A percentile compares a stretch with the other conserved stretches of the same genome.
phyloP scores from a whole-genome alignment of 2,329 filamentous ascomycete species.

The Penicillium olsonii region DNA sequence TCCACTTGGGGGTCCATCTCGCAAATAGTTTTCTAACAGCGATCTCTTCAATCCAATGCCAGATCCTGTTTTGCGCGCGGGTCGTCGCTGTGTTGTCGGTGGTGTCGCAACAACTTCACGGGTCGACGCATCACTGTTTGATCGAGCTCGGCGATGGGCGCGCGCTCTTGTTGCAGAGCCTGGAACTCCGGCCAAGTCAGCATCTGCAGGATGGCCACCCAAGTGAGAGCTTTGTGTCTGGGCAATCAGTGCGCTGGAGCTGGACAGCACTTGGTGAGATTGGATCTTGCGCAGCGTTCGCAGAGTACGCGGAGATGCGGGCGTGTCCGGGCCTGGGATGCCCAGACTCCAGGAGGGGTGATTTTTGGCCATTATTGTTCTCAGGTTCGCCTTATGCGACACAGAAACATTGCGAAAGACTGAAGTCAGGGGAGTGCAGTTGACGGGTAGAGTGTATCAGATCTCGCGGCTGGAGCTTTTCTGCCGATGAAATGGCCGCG shows the following conservation, averaged over 20 bases:
- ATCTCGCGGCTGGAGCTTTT: slow-evolving; percentile 26
- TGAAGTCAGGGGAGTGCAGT: neutral
- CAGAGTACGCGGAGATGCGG: slow-evolving; percentile 64
- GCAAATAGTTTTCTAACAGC: slow-evolving; percentile 71
- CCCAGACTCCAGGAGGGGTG: slow-evolving; percentile 28
- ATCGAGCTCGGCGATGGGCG: slow-evolving; percentile 58
- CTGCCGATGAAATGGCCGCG: slow-evolving; percentile 26
- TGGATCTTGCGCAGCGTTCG: slow-evolving; percentile 72
- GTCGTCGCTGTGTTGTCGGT: slow-evolving; percentile 31
- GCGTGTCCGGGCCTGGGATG: slow-evolving; percentile 27
- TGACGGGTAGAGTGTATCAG: slow-evolving; percentile 6
- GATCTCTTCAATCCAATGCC: slow-evolving; percentile 50
- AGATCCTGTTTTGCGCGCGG: slow-evolving; percentile 47
- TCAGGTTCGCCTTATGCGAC: slow-evolving; percentile 13
- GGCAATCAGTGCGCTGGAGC: slow-evolving; percentile 65
- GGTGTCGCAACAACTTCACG: slow-evolving; percentile 32
- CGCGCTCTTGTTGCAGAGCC: slow-evolving; percentile 27
- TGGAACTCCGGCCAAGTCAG: slow-evolving; percentile 29
- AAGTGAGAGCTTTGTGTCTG: slow-evolving; percentile 37
- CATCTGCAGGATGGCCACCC: slow-evolving; percentile 22
- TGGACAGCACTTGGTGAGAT: slow-evolving; percentile 68
- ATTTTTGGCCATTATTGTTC: slow-evolving; percentile 24
- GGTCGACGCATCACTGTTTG: slow-evolving; percentile 70
- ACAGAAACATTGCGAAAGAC: slow-evolving; percentile 5
- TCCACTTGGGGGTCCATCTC: slow-evolving; percentile 75